Evolutionary conservation across 768 basidiomycete genomes (phyloP).

Genomic region (Collybia sordida): DNA sequence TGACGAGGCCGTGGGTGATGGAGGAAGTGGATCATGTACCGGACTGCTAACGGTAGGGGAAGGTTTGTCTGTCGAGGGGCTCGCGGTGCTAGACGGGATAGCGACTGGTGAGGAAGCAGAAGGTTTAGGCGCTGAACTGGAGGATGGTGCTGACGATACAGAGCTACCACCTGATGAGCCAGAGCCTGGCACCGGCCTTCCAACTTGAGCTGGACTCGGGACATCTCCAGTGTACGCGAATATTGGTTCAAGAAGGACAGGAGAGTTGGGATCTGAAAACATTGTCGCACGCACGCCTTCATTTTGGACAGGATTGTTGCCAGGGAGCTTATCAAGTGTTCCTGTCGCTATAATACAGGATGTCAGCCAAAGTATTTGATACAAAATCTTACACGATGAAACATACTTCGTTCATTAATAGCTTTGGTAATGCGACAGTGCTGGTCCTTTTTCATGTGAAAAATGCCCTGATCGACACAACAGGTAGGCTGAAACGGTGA

Average conservation of each 20-base stretch:
- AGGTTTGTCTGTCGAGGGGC: background rate
- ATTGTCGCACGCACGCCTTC: constrained; percentile 32
- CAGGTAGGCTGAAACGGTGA: constrained; percentile 33
- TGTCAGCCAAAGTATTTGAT: constrained; percentile 2
- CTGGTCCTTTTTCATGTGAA: constrained; percentile 38
- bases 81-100: background rate
- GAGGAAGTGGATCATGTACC: background rate
- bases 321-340: constrained; percentile 45
- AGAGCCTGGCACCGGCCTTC: constrained; percentile 20
- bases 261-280: constrained; percentile 32
- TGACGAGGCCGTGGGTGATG: background rate
- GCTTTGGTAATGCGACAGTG: constrained; percentile 45
- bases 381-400: background rate
- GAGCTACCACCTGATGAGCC: constrained; percentile 12
- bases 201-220: constrained; percentile 32
- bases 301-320: constrained; percentile 51
- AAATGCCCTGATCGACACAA: constrained; percentile 45
- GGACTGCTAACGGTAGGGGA: background rate
- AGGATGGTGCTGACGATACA: constrained; percentile 5
- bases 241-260: constrained; percentile 41
- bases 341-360: constrained; percentile 37
- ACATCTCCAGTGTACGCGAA: constrained; percentile 43
- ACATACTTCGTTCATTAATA: constrained; percentile 47
- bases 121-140: background rate
- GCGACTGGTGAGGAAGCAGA: background rate